phyloP scores from a whole-genome alignment of 2,329 filamentous ascomycete species.

The Cryphonectria radicalis region DNA sequence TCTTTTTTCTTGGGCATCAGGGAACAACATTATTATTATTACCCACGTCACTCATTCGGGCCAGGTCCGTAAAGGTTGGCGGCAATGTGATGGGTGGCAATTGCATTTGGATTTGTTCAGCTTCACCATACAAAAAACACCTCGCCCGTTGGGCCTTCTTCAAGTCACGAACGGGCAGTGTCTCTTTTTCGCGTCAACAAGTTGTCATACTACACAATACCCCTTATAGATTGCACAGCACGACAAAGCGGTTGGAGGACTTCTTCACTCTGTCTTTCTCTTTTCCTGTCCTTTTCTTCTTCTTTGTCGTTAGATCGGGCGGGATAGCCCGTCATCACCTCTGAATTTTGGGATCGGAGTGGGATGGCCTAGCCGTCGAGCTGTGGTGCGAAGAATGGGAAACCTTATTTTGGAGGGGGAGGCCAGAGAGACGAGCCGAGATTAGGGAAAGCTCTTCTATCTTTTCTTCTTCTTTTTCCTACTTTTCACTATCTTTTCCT shows the following conservation, averaged over 20 bases:
- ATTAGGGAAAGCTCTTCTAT: background rate
- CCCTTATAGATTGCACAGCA: slow-evolving; percentile 30
- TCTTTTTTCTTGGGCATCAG: slow-evolving; percentile 17
- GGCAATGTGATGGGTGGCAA: slow-evolving; percentile 25
- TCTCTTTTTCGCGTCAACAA: slow-evolving; percentile 24
- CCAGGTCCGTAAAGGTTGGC: slow-evolving; percentile 12
- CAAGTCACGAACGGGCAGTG: slow-evolving; percentile 10
- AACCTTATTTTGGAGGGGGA: background rate
- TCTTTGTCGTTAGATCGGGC: slow-evolving; percentile 17
- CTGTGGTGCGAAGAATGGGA: background rate
- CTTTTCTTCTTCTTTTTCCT: slow-evolving; percentile 30
- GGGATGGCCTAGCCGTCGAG: background rate
- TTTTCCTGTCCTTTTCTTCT: slow-evolving; percentile 4
- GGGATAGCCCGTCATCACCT: background rate
- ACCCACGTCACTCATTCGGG: slow-evolving; percentile 22
- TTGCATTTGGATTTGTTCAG: slow-evolving; percentile 28
- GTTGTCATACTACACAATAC: slow-evolving; percentile 30
- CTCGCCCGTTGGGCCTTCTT: slow-evolving; percentile 9
- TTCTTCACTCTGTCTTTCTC: background rate
- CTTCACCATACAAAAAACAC: slow-evolving; percentile 21
- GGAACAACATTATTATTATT: slow-evolving; percentile 6
- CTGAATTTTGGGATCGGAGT: background rate
- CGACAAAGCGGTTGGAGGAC: slow-evolving; percentile 15
- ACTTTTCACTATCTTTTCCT: background rate
- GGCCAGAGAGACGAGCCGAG: background rate